Percentiles rank a stretch among this genome's conserved stretches.
Evolutionary conservation across 2,329 filamentous ascomycete species (phyloP).

Genomic region (Dothistroma pini): DNA sequence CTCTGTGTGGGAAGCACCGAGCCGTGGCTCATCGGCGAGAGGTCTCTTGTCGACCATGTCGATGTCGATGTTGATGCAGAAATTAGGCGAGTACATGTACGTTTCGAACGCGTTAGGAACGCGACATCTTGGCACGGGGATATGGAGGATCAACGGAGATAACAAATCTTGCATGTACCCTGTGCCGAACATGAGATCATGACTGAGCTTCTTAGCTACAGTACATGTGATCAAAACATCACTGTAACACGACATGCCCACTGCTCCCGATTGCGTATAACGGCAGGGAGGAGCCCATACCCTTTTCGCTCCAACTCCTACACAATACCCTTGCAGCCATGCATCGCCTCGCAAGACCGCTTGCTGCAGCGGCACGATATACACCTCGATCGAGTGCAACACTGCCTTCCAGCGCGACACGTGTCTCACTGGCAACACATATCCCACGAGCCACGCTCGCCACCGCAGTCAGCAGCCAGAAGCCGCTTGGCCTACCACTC

Average conservation of each 20-base stretch:
- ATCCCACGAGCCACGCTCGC: neutral
- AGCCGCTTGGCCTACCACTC: conserved; percentile 34
- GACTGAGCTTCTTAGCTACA: neutral
- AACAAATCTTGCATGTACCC: neutral
- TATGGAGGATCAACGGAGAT: neutral
- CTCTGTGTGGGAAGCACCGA: neutral
- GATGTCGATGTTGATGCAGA: too few relatives aligned
- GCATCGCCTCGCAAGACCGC: neutral
- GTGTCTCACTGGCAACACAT: neutral
- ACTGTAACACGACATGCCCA: too few relatives aligned
- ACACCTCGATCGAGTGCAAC: neutral
- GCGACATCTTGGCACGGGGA: neutral
- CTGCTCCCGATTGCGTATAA: neutral
- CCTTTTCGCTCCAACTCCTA: neutral
- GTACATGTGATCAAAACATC: too few relatives aligned
- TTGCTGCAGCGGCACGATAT: neutral
- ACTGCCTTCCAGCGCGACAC: neutral
- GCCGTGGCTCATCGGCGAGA: neutral
- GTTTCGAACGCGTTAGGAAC: too few relatives aligned
- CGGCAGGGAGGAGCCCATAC: neutral
- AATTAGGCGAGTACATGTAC: too few relatives aligned
- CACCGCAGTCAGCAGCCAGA: conserved; percentile 2
- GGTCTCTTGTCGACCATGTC: too few relatives aligned
- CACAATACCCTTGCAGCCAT: neutral
- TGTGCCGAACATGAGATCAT: neutral